Conservation (phyloP, 768 basidiomycete species). For the Pleurotus tuoliensis region DNA sequence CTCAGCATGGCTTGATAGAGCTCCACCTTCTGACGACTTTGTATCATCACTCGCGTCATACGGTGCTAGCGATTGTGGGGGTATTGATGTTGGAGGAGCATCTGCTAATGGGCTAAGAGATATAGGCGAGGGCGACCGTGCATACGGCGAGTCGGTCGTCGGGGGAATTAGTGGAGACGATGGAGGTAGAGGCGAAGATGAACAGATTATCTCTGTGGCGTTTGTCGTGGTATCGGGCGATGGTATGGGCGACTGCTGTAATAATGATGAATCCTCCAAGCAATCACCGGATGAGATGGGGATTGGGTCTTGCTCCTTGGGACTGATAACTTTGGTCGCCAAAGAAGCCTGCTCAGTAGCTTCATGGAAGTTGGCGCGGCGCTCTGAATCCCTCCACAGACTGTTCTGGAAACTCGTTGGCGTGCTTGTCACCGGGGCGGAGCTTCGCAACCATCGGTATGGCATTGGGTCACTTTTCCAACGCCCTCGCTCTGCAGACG, state of each 20-base stretch:
- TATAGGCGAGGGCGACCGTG: too few species aligned
- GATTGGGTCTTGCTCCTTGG: too few species aligned
- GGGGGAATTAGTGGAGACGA: conserved; percentile 15
- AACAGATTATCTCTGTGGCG: too few species aligned
- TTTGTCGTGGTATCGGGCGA: conserved; percentile 5
- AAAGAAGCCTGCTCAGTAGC: too few species aligned
- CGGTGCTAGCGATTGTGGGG: neutral
- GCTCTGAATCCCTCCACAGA: too few species aligned
- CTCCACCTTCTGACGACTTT: neutral
- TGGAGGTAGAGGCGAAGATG: conserved; percentile 26
- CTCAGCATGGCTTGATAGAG: neutral
- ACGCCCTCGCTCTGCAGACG: conserved; percentile 55
- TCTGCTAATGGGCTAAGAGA: too few species aligned
- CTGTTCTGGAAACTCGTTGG: too few species aligned
- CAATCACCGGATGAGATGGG: conserved; percentile 14
- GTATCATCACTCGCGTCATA: neutral
- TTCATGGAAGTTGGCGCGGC: too few species aligned
- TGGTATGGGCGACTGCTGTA: conserved; percentile 10
- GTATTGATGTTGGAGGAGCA: too few species aligned
- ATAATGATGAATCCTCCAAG: conserved; percentile 19
- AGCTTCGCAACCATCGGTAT: conserved; percentile 24
- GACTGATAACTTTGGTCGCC: too few species aligned
- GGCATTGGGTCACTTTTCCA: conserved; percentile 52
- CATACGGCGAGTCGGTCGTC: neutral
- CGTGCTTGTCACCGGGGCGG: conserved; percentile 20